These are phyloP conservation scores for Anthoceros angustus DNA, from an alignment of 225 moss, liverwort and hornwort species.

Conservation along the genomic window DNA sequence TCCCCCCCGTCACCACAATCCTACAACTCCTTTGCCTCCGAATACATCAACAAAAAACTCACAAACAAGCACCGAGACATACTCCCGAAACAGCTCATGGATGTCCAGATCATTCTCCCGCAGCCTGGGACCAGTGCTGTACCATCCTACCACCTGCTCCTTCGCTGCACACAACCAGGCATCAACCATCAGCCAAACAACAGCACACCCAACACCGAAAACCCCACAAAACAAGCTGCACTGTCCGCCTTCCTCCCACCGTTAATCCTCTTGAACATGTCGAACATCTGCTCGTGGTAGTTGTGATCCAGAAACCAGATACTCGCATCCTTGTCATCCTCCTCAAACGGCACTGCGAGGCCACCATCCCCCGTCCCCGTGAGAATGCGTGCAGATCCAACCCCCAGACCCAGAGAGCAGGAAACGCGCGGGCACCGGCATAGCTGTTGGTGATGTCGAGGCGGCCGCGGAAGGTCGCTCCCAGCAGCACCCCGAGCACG, in stretches of 20 bases:
- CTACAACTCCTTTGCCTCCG: not conserved
- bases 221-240: not conserved
- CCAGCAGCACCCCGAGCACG: conserved; percentile 81
- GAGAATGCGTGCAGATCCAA: not conserved
- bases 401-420: not conserved
- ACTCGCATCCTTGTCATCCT: conserved; percentile 89
- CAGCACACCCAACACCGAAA: conserved; percentile 2
- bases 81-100: conserved; percentile 58
- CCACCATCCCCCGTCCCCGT: not conserved
- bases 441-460: conserved; percentile 99
- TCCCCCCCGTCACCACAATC: not conserved
- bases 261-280: conserved; percentile 99
- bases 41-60: not conserved
- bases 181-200: not conserved
- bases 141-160: conserved; percentile 76
- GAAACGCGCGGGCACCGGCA: conserved; percentile 33
- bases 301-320: conserved; percentile 99
- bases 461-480: conserved; percentile 70
- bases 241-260: conserved; percentile 21
- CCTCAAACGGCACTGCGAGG: conserved; percentile 80
- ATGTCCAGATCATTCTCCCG: conserved; percentile 94
- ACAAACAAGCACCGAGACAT: conserved; percentile 7
- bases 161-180: conserved; percentile 26
- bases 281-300: conserved; percentile 97
- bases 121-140: conserved; percentile 98